phyloP scores from a whole-genome alignment of 768 basidiomycete genomes.

The Lactifluus volemus region DNA sequence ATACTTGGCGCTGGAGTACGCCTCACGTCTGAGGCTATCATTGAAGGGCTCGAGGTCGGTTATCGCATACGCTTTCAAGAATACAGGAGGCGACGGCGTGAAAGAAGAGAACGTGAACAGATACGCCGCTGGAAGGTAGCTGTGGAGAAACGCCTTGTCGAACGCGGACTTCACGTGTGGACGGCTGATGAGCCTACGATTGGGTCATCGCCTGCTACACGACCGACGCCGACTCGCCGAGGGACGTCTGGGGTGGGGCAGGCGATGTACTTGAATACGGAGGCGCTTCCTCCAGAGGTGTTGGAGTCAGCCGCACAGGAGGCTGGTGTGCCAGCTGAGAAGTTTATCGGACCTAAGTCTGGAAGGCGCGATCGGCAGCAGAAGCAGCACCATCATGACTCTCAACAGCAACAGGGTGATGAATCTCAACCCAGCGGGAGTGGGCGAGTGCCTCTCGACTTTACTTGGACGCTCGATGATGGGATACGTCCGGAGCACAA shows the following conservation, averaged over 20 bases:
- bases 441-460: conserved; percentile 3
- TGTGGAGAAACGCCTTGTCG: conserved; percentile 54
- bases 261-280: conserved; percentile 53
- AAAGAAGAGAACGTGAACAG: conserved; percentile 34
- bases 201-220: neutral
- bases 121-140: conserved; percentile 50
- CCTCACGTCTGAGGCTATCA: conserved; percentile 45
- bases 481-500: neutral
- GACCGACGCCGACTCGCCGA: conserved; percentile 14
- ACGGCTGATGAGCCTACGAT: conserved; percentile 27
- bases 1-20: conserved; percentile 36
- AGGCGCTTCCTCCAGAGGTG: conserved; percentile 45
- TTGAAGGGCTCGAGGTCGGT: conserved; percentile 63
- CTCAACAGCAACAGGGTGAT: neutral
- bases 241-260: conserved; percentile 22
- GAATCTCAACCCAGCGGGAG: neutral
- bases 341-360: conserved; percentile 27
- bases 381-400: neutral
- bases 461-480: conserved; percentile 9
- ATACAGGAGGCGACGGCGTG: conserved; percentile 39
- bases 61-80: conserved; percentile 47
- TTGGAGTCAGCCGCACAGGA: conserved; percentile 58
- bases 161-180: conserved; percentile 43
- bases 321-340: conserved; percentile 51
- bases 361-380: conserved; percentile 5